Evolutionary conservation across 495 filamentous ascomycete genomes (phyloP).

Genomic region (Parathielavia hyrcaniae): DNA sequence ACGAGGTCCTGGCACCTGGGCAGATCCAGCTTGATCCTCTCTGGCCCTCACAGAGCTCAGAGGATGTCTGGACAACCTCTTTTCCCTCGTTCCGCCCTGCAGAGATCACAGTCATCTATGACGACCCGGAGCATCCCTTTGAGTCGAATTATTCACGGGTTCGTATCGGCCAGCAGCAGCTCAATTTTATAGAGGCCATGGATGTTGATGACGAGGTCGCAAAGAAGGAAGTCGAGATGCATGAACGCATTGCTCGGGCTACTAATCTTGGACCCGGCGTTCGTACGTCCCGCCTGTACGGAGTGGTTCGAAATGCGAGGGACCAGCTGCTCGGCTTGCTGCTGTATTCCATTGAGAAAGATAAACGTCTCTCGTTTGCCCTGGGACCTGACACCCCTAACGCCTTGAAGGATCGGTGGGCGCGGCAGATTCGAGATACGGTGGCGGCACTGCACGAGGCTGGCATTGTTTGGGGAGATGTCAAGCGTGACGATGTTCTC

Average conservation of each 20-base stretch:
- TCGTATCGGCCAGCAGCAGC: not conserved
- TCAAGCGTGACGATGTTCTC: constrained; percentile 40
- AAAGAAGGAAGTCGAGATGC: not conserved
- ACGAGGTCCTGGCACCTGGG: constrained; percentile 3
- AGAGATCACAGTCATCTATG: constrained; percentile 3
- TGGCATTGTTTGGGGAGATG: constrained; percentile 33
- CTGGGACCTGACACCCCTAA: constrained; percentile 1
- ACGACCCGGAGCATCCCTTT: constrained; percentile 2
- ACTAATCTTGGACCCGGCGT: not conserved
- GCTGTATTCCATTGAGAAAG: constrained; percentile 1
- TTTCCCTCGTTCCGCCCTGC: constrained; percentile 4
- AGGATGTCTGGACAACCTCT: not conserved
- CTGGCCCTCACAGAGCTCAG: not conserved
- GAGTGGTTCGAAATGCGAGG: not conserved
- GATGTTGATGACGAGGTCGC: not conserved
- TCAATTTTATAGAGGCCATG: not conserved
- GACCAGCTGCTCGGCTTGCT: constrained; percentile 3
- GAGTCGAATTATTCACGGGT: not conserved
- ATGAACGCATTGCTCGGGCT: not conserved
- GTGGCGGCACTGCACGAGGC: constrained; percentile 2
- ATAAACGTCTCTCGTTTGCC: not conserved
- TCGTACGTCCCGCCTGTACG: constrained; percentile 1
- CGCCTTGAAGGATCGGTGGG: constrained; percentile 9
- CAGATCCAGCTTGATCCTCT: not conserved
- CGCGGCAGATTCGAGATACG: not conserved